Percentiles rank a stretch among this genome's conserved stretches.
These are phyloP conservation scores for Fusarium circinatum DNA, from an alignment of 2,329 filamentous ascomycete species.

Conservation along the genomic window DNA sequence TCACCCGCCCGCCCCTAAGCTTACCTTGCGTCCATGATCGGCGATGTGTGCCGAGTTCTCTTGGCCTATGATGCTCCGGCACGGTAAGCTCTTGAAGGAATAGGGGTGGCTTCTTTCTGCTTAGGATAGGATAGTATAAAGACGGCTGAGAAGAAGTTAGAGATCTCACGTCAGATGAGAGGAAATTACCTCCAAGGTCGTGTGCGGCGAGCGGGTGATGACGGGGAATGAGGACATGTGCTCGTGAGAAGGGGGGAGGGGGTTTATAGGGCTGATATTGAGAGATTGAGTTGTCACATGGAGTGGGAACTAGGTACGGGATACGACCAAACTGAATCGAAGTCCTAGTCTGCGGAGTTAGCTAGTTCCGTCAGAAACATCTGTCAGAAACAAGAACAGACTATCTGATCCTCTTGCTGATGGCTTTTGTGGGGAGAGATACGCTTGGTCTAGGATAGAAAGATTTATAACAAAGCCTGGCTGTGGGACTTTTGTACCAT, in stretches of 20 bases:
- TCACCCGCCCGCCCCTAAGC: not conserved
- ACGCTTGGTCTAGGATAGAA: not conserved
- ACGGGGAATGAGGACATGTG: constrained; percentile 10
- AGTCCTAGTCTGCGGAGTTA: not conserved
- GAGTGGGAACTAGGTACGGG: constrained; percentile 5
- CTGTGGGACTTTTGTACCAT: constrained; percentile 23
- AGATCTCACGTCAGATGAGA: constrained; percentile 43
- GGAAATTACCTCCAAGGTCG: constrained; percentile 3
- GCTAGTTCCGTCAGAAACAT: not conserved
- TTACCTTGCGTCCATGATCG: constrained; percentile 18
- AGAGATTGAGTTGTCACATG: constrained; percentile 3
- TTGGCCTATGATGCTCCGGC: constrained; percentile 17
- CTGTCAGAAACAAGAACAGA: constrained; percentile 6
- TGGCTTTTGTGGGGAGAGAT: constrained; percentile 2
- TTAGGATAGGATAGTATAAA: not conserved
- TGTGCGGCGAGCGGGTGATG: constrained; percentile 32
- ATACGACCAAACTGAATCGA: constrained; percentile 3
- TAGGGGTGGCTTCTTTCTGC: not conserved
- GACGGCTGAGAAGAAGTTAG: constrained; percentile 27
- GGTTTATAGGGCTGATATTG: constrained; percentile 27
- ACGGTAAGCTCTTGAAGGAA: constrained; percentile 7
- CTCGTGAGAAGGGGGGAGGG: not conserved
- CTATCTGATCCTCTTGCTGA: not conserved
- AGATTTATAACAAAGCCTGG: not conserved
- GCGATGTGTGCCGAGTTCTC: constrained; percentile 21